Conservation (phyloP, 2,329 filamentous ascomycete species). For the Monilinia vaccinii-corymbosi region DNA sequence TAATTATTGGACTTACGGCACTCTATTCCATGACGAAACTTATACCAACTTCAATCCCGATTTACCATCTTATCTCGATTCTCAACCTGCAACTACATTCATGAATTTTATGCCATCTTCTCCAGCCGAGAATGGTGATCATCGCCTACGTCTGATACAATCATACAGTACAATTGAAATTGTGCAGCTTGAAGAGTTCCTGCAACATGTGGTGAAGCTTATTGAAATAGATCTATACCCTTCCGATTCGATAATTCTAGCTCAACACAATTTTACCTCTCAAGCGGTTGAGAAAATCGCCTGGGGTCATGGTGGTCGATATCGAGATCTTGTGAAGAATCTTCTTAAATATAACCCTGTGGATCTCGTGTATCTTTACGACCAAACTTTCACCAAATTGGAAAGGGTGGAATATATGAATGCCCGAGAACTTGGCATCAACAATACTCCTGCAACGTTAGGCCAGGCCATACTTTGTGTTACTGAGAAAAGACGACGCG, state of each 20-base stretch:
- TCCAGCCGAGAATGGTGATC: constrained; percentile 20
- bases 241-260: constrained; percentile 23
- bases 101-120: constrained; percentile 11
- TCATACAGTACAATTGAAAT: constrained; percentile 24
- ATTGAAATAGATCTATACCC: constrained; percentile 27
- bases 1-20: constrained; percentile 28
- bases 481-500: not conserved
- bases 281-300: constrained; percentile 21
- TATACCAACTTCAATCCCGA: constrained; percentile 23
- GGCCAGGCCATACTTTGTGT: not conserved
- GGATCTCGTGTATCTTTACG: constrained; percentile 24
- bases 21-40: constrained; percentile 26
- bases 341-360: constrained; percentile 25
- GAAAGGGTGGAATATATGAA: constrained; percentile 23
- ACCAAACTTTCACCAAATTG: constrained; percentile 24
- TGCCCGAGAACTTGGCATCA: constrained; percentile 19
- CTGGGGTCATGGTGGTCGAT: constrained; percentile 26
- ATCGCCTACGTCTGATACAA: constrained; percentile 23
- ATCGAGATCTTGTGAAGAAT: constrained; percentile 19
- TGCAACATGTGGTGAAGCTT: constrained; percentile 23
- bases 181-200: constrained; percentile 25
- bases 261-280: constrained; percentile 22
- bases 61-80: not conserved
- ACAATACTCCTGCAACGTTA: constrained; percentile 24
- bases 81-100: not conserved